Percentiles rank a stretch among this genome's conserved stretches.
Conservation (phyloP, 768 basidiomycete genomes). For the Xerocomellus intermedius region DNA sequence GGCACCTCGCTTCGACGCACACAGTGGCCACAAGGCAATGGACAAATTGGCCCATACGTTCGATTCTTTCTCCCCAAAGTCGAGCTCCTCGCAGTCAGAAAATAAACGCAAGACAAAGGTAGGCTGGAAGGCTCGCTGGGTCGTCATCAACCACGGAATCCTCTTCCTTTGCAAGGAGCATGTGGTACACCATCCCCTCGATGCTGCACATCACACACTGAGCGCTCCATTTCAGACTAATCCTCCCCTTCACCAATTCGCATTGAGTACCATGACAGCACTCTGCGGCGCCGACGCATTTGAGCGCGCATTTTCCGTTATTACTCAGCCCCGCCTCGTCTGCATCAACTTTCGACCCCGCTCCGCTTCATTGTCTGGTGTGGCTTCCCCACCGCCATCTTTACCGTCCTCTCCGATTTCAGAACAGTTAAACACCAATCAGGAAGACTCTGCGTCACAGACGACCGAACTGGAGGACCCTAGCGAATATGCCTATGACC, state of each 20-base stretch:
- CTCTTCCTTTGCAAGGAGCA: conserved; percentile 55
- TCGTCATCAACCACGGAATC: conserved; percentile 56
- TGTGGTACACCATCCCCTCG: conserved; percentile 39
- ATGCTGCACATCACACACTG: neutral
- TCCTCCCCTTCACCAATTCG: conserved; percentile 38
- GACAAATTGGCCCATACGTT: conserved; percentile 9
- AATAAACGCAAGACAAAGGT: conserved; percentile 37
- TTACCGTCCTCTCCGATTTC: conserved; percentile 27
- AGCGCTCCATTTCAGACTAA: conserved; percentile 34
- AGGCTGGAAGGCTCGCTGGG: conserved; percentile 66
- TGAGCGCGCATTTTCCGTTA: conserved; percentile 24
- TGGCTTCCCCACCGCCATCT: conserved; percentile 19
- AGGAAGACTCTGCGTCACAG: conserved; percentile 5
- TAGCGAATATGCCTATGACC: neutral
- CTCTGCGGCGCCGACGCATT: conserved; percentile 48
- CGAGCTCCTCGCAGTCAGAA: conserved; percentile 11
- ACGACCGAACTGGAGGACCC: neutral
- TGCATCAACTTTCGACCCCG: conserved; percentile 40
- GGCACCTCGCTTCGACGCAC: conserved; percentile 12
- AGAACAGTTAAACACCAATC: conserved; percentile 10
- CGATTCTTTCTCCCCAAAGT: conserved; percentile 9
- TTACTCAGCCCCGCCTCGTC: conserved; percentile 32
- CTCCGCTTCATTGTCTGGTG: neutral
- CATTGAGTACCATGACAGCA: conserved; percentile 40
- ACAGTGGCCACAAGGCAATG: conserved; percentile 7